These are phyloP conservation scores for Trichoderma virens DNA, from an alignment of 495 filamentous ascomycete species.

Conservation along the genomic window DNA sequence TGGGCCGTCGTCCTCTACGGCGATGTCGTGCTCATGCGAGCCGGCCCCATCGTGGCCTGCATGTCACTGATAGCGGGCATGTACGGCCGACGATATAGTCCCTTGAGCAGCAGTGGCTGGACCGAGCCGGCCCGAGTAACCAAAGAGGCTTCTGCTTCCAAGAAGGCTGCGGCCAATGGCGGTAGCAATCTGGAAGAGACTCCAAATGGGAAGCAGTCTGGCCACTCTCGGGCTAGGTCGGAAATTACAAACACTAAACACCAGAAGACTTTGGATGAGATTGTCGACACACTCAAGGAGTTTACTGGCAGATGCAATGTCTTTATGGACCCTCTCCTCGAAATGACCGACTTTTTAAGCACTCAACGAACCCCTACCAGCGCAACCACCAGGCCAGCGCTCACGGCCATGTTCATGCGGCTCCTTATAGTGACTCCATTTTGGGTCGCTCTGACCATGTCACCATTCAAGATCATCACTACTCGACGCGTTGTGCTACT, in stretches of 20 bases:
- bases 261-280: constrained; percentile 84
- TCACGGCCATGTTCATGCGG: constrained; percentile 82
- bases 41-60: constrained; percentile 78
- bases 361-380: constrained; percentile 87
- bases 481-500: constrained; percentile 73
- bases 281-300: constrained; percentile 80
- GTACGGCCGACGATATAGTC: constrained; percentile 86
- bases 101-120: constrained; percentile 76
- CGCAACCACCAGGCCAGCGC: constrained; percentile 83
- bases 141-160: constrained; percentile 15
- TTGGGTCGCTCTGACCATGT: constrained; percentile 77
- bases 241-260: constrained; percentile 61
- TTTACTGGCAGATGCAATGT: constrained; percentile 90
- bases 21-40: constrained; percentile 66
- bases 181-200: constrained; percentile 18
- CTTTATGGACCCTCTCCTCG: constrained; percentile 77
- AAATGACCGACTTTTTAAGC: constrained; percentile 86
- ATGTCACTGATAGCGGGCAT: constrained; percentile 76
- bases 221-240: constrained; percentile 39
- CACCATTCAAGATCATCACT: constrained; percentile 78
- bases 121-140: constrained; percentile 33
- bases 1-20: constrained; percentile 84
- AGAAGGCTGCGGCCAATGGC: constrained; percentile 21
- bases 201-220: constrained; percentile 34
- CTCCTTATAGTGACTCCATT: constrained; percentile 80